These are phyloP conservation scores for Malassezia furfur DNA, from an alignment of 1,284 basidiomycete species.

Conservation along the genomic window DNA sequence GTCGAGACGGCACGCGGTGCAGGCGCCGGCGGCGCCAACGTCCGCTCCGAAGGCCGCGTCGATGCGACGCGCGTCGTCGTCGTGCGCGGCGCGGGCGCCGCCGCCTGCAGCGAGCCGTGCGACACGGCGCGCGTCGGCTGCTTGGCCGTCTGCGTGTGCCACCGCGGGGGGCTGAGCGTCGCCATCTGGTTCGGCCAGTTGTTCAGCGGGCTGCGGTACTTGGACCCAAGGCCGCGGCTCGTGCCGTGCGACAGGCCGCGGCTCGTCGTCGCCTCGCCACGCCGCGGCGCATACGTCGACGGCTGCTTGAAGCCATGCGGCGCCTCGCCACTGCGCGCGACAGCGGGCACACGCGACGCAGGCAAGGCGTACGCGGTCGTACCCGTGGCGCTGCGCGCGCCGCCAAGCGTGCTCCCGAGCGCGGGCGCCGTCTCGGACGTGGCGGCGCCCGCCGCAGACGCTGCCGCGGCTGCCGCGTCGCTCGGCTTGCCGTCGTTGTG, in stretches of 20 bases:
- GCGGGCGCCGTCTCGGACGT: neutral
- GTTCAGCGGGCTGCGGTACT: slow-evolving; percentile 1
- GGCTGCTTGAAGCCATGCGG: slow-evolving; percentile 1
- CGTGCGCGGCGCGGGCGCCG: neutral
- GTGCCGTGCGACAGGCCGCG: slow-evolving; percentile 2
- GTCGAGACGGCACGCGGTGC: neutral
- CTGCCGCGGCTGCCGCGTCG: neutral
- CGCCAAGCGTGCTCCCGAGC: neutral
- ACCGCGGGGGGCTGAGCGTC: neutral
- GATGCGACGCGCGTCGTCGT: neutral
- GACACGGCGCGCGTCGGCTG: neutral
- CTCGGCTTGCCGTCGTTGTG: neutral
- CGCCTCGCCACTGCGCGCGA: neutral
- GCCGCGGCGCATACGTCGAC: neutral
- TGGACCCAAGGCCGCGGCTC: neutral
- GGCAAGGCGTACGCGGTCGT: neutral
- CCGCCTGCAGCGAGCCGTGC: neutral
- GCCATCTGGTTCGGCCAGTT: slow-evolving; percentile 1
- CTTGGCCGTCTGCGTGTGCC: neutral
- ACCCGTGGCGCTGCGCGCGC: neutral
- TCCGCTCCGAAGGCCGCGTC: neutral
- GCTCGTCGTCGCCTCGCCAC: neutral
- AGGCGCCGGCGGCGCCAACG: neutral
- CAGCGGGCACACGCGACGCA: neutral
- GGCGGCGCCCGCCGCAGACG: neutral